phyloP scores from a whole-genome alignment of 495 filamentous ascomycete genomes.

The Daldinia caldariorum region DNA sequence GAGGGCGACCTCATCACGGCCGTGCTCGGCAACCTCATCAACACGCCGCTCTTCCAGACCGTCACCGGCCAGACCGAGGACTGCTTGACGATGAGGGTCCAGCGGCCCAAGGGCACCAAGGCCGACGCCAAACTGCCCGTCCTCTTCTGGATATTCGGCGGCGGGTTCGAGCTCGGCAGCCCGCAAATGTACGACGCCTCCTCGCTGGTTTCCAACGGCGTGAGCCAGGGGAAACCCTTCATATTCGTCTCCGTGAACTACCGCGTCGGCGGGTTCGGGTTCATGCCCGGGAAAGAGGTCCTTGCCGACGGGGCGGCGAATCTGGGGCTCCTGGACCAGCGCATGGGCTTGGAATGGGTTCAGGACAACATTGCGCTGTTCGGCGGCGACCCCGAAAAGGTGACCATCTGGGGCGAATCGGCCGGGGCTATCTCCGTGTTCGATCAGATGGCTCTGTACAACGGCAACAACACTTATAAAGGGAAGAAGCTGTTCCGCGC shows the following conservation, averaged over 20 bases:
- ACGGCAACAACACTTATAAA: conserved; percentile 75
- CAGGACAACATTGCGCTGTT: conserved; percentile 73
- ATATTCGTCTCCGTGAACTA: conserved; percentile 73
- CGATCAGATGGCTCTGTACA: conserved; percentile 74
- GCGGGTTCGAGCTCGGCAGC: conserved; percentile 70
- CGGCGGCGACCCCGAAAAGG: conserved; percentile 71
- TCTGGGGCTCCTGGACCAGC: conserved; percentile 72
- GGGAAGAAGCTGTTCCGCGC: conserved; percentile 74
- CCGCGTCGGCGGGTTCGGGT: conserved; percentile 68
- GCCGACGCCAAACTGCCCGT: conserved; percentile 69
- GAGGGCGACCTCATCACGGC: conserved; percentile 56
- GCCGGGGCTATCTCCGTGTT: conserved; percentile 78
- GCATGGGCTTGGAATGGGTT: conserved; percentile 71
- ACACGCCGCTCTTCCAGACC: conserved; percentile 68
- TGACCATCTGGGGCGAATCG: conserved; percentile 79
- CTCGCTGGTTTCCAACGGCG: conserved; percentile 61
- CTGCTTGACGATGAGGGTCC: conserved; percentile 72
- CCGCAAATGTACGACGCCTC: conserved; percentile 67
- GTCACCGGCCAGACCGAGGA: conserved; percentile 66
- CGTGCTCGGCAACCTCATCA: conserved; percentile 62
- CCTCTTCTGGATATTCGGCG: conserved; percentile 79
- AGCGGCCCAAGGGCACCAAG: conserved; percentile 68
- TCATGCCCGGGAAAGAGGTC: conserved; percentile 70
- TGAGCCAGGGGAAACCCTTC: conserved; percentile 67
- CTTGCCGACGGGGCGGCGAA: conserved; percentile 70